Base-by-base conservation (phyloP, 179 eudicot genomes). In the Monotropa hypopitys region DNA sequence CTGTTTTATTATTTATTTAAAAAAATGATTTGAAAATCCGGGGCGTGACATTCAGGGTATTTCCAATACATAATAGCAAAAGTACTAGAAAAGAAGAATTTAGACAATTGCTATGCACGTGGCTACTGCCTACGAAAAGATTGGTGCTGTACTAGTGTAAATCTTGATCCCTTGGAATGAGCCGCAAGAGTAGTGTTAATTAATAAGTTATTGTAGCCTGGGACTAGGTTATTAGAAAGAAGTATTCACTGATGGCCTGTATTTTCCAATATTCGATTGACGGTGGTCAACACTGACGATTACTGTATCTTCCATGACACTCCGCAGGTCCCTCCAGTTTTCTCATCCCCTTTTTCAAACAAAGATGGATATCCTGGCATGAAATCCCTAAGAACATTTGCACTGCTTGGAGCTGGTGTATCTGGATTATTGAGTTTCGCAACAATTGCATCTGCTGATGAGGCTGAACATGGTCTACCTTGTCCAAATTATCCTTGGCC, bases 381-480 rank as follows among this genome's bases (percentile, higher is more conserved):
- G 77, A 90, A 88, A 80, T 88, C 87, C 65, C 75, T 89, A 69
- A 89, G 83, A 82, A 88, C 90, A 74, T 73, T 87, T 77, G 97
- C 97, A 73, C 87, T 92, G n/a, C 83, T 94, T 84, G 98, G 98
- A 74, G 97, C 92, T 42, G 96, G 98, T 74, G 90, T 85, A 76
- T 73, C 97, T n/a, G 97, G 97, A 62, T 68, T 91, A 81, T 69
- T 91, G 79, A 75, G 93, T 78, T 91, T 88, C 84, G 81, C 92
- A 77, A 80, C 92, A 30, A 77, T 90, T 49, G 90, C 92, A 51
- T 80, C 90, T 80, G 92, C 97, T 76, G 97, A 91, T 80, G 97
- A 91, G 84, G 97, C 93, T 76, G 97, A 91, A 79, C 93, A 91
- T 80, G 97, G 97, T 49, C 85, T 91, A 75, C 86, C 76, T 45